Percentiles rank a stretch among this genome's conserved stretches.
phyloP scores from a whole-genome alignment of 768 basidiomycete species.

The Tulasnella sp. region DNA sequence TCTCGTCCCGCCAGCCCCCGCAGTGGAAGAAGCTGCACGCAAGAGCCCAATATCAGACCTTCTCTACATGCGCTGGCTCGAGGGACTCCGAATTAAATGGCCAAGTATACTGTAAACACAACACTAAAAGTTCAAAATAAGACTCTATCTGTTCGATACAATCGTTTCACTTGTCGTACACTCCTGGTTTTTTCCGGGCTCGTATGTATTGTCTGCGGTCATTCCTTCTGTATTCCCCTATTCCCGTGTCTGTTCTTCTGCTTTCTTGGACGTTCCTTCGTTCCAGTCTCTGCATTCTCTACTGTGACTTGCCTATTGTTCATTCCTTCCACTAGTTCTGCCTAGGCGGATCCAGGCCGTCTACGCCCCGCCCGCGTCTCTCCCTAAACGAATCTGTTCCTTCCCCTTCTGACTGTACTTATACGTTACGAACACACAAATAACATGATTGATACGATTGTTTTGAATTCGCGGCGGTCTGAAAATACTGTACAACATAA shows the following conservation, averaged over 20 bases:
- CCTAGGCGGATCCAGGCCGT: background rate
- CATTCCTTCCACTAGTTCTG: background rate
- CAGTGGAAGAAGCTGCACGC: slow-evolving; percentile 38
- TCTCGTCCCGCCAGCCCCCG: slow-evolving; percentile 34
- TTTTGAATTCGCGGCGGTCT: background rate
- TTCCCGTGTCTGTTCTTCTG: background rate
- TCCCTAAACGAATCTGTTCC: background rate
- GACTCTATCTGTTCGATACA: background rate
- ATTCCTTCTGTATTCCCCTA: background rate
- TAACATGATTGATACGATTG: slow-evolving; percentile 14
- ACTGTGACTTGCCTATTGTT: background rate
- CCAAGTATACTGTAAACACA: slow-evolving; percentile 41
- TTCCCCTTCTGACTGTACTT: background rate
- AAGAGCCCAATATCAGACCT: slow-evolving; percentile 80
- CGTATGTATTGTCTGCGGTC: background rate
- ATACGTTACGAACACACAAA: slow-evolving; percentile 13
- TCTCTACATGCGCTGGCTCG: slow-evolving; percentile 95
- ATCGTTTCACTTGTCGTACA: background rate
- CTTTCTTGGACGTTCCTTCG: background rate
- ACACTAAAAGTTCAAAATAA: background rate
- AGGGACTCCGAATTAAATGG: slow-evolving; percentile 89
- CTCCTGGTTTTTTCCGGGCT: background rate
- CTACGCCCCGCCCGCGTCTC: background rate
- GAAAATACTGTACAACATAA: background rate
- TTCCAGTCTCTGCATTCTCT: background rate